Evolutionary conservation across 2,329 filamentous ascomycete genomes (phyloP).

Genomic region (Diplodia intermedia): DNA sequence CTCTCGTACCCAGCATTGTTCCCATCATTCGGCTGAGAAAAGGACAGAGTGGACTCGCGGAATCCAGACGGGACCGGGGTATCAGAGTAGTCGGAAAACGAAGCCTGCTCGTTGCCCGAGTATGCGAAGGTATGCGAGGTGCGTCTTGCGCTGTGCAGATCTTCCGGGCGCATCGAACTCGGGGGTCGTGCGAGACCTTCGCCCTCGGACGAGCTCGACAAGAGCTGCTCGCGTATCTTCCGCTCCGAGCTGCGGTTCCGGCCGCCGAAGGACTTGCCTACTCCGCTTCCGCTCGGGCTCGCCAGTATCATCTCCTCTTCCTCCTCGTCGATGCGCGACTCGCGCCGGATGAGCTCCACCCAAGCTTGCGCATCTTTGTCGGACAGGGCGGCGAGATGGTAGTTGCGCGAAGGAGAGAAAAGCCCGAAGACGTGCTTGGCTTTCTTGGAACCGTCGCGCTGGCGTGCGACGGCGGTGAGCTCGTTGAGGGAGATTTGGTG

Average conservation of each 20-base stretch:
- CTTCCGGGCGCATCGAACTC: conserved; percentile 40
- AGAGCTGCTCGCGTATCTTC: conserved; percentile 38
- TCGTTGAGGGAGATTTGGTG: conserved; percentile 89
- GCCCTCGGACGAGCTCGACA: conserved; percentile 56
- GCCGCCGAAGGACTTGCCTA: conserved; percentile 37
- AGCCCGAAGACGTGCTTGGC: conserved; percentile 88
- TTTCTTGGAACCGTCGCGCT: conserved; percentile 88
- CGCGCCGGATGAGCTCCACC: conserved; percentile 79
- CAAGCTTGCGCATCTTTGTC: conserved; percentile 81
- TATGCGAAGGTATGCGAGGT: conserved; percentile 69
- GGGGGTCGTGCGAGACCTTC: conserved; percentile 44
- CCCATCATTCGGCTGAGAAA: conserved; percentile 36
- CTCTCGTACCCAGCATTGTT: conserved; percentile 35
- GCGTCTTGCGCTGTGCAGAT: conserved; percentile 54
- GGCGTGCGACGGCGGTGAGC: conserved; percentile 85
- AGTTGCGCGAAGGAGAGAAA: conserved; percentile 90
- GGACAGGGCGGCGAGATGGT: conserved; percentile 80
- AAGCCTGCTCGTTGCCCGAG: conserved; percentile 72
- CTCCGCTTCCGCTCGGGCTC: conserved; percentile 64
- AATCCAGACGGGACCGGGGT: conserved; percentile 52
- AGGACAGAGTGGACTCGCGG: conserved; percentile 59
- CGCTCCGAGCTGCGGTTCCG: conserved; percentile 16
- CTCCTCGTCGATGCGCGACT: conserved; percentile 85
- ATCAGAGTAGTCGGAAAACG: conserved; percentile 88
- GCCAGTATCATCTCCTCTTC: conserved; percentile 82